Evolutionary conservation across 2,329 filamentous ascomycete genomes (phyloP).

Genomic region (Diaporthe velutina): DNA sequence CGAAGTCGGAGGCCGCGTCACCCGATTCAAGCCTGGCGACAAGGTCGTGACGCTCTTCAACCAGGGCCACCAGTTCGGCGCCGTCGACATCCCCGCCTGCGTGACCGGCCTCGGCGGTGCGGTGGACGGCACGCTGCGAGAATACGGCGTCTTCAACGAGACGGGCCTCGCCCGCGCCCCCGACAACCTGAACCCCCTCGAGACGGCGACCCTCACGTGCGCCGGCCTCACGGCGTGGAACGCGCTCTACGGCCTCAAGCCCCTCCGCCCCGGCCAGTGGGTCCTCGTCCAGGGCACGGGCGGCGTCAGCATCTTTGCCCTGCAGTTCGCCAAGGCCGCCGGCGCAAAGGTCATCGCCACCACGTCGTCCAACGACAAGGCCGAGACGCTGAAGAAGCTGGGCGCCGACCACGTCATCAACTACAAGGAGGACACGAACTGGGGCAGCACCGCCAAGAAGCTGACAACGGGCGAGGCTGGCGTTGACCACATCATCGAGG

Average conservation of each 20-base stretch:
- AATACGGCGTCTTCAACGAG: conserved; percentile 77
- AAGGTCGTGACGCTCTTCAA: conserved; percentile 73
- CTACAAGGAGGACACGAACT: conserved; percentile 64
- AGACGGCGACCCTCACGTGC: conserved; percentile 70
- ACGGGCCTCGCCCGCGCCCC: conserved; percentile 76
- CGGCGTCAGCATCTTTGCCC: conserved; percentile 74
- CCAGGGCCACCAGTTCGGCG: conserved; percentile 63
- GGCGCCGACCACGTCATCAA: conserved; percentile 70
- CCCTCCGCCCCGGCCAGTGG: conserved; percentile 65
- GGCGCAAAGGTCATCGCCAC: conserved; percentile 70
- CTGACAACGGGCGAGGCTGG: conserved; percentile 61
- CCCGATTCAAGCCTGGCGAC: conserved; percentile 64
- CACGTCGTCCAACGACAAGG: conserved; percentile 64
- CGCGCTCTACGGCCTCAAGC: conserved; percentile 69
- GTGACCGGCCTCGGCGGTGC: conserved; percentile 75
- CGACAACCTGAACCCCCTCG: conserved; percentile 62
- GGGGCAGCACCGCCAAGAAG: conserved; percentile 65
- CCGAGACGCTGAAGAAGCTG: conserved; percentile 60
- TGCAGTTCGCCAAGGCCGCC: conserved; percentile 65
- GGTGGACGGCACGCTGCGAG: conserved; percentile 76
- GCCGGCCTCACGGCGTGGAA: conserved; percentile 77
- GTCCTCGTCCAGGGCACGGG: conserved; percentile 80
- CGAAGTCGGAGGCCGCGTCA: conserved; percentile 62
- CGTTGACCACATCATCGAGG: conserved; percentile 67
- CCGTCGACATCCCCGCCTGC: conserved; percentile 50